Evolutionary conservation across 129 eudicot genomes (phyloP), one percentile per base, ranked within the genome.

Genomic region (Ambrosia artemisiifolia): DNA sequence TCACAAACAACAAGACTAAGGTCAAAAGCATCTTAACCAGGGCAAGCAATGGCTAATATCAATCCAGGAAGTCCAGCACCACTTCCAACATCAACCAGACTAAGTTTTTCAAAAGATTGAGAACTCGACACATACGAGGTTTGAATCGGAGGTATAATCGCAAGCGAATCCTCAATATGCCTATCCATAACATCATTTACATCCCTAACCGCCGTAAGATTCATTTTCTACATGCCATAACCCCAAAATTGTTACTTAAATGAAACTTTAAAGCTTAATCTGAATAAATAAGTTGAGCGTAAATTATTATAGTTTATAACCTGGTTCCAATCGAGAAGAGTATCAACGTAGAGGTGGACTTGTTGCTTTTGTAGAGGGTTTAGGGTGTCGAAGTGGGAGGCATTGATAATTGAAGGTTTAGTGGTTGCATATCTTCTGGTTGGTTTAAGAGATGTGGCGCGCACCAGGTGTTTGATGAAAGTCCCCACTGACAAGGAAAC

Each of bases 11-110:
- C 34, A 2, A 42, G 42, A 9, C 10, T 3, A 5, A 49, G 44
- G 6, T 28, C 3, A 10, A 60, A 30, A 66, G 18, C 24, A 2
- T 70, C 24, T 61, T 59, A 85, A 93, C 96, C 92, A 14, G 98
- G 96, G 70, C 95, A 87, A 11, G 95, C 98, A 68, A 94, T 87
- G 70, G 98, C 98, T 24, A 94, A 76, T 69, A 94, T 83, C 65
- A 94, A 66, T 66, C 98, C 96, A 50, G 98, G 98, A 74, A 94
- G 95, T 33, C 98, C 98, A 0, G 92, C 96, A 14, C 96, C 98
- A 72, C 90, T 94, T 65, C 98, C 98, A 16, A 94, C 96, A 57
- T 90, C 98, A 74, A 93, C 87, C 24, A 93, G 79, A 42, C 75
- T 82, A 50, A 93, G 69, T 14, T 79, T 77, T 51, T 86, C 87